Evolutionary conservation across 257 asterid species (phyloP).

Genomic region (Scutellaria minor): DNA sequence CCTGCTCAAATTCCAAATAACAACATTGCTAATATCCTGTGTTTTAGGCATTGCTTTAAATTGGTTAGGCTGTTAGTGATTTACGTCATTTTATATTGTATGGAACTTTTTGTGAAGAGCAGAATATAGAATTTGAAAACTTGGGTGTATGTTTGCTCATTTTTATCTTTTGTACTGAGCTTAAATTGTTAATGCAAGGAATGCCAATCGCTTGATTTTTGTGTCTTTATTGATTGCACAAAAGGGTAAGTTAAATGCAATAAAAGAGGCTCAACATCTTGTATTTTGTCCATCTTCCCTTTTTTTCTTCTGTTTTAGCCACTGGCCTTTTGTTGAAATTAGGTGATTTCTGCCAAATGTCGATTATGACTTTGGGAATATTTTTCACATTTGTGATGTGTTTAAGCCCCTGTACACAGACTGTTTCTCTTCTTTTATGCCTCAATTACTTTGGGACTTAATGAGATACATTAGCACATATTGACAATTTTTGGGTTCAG

Average conservation of each 20-base stretch:
- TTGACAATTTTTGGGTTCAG: no score
- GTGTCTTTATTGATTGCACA: neutral
- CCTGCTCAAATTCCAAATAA: slow-evolving; percentile 21
- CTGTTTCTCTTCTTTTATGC: no score
- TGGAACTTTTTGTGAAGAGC: slow-evolving; percentile 13
- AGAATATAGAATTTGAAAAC: neutral
- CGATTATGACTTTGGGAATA: no score
- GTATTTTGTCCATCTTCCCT: neutral
- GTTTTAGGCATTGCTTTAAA: neutral
- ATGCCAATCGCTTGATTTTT: neutral
- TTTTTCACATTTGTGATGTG: no score
- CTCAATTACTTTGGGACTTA: no score
- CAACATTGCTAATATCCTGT: neutral
- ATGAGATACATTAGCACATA: no score
- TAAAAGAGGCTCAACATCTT: slow-evolving; percentile 11
- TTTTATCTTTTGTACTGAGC: neutral
- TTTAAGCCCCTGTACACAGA: no score
- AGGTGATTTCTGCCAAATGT: no score
- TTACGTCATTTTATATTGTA: neutral
- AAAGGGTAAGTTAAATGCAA: neutral
- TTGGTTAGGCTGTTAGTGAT: neutral
- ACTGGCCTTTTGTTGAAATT: no score
- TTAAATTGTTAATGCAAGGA: neutral
- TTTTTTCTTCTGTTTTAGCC: neutral
- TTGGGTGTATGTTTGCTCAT: neutral